Conservation (phyloP, 1,139 yeast species). For the Yamadazyma epiphylla region DNA sequence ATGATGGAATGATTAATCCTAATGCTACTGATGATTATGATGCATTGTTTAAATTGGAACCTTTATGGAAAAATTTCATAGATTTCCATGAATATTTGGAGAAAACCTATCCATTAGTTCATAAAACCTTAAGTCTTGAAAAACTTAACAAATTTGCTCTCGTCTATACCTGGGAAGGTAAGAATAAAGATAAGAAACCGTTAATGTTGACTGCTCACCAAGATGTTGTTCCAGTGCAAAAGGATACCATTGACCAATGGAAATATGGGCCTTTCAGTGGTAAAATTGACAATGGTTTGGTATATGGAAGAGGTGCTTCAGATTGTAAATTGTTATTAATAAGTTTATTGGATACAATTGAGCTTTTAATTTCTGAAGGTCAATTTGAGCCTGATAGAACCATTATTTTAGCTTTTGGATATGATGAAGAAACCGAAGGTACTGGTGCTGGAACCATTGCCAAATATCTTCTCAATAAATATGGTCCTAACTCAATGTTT, state of each 20-base stretch:
- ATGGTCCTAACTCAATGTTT: slow-evolving; percentile 38
- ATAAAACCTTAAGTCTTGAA: slow-evolving; percentile 25
- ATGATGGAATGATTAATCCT: slow-evolving; percentile 42
- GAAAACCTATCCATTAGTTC: slow-evolving; percentile 28
- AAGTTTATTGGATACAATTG: slow-evolving; percentile 40
- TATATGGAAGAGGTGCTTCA: slow-evolving; percentile 46
- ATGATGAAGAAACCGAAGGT: slow-evolving; percentile 47
- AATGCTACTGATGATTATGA: slow-evolving; percentile 17
- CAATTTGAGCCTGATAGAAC: slow-evolving; percentile 39
- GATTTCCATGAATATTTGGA: slow-evolving; percentile 27
- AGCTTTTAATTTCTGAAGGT: slow-evolving; percentile 31
- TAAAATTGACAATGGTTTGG: slow-evolving; percentile 31
- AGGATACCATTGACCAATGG: slow-evolving; percentile 39
- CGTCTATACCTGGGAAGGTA: slow-evolving; percentile 36
- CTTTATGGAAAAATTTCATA: slow-evolving; percentile 28
- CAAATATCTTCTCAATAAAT: slow-evolving; percentile 24
- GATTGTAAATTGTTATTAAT: slow-evolving; percentile 45
- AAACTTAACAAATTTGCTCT: slow-evolving; percentile 30
- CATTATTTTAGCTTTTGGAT: slow-evolving; percentile 42
- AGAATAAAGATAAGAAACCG: slow-evolving; percentile 27
- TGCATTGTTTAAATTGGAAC: slow-evolving; percentile 24
- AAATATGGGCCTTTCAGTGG: slow-evolving; percentile 42
- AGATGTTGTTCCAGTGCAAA: slow-evolving; percentile 49
- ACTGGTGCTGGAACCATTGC: slow-evolving; percentile 31
- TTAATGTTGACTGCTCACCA: slow-evolving; percentile 45